phyloP scores from a whole-genome alignment of 202 grass and related monocot genomes.

The Setaria viridis region DNA sequence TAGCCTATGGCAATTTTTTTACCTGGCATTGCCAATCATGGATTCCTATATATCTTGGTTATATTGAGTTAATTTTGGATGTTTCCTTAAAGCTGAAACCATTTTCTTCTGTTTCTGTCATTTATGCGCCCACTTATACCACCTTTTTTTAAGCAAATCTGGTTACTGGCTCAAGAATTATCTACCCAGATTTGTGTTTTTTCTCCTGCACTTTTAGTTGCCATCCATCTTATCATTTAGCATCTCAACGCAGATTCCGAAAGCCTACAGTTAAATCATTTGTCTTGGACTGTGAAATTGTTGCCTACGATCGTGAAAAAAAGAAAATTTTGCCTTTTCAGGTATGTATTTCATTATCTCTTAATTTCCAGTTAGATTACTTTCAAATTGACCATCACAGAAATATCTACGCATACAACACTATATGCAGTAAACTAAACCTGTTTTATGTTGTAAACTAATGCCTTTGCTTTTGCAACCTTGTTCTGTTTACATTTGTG shows the following conservation, averaged over 20 bases:
- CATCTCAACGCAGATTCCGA: constrained; percentile 75
- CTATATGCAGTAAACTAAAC: constrained; percentile 35
- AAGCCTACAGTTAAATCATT: constrained; percentile 86
- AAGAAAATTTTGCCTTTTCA: constrained; percentile 95
- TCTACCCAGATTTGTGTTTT: background rate
- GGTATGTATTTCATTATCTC: constrained; percentile 60
- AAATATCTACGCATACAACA: constrained; percentile 21
- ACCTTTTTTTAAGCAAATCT: constrained; percentile 14
- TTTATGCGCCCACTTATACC: constrained; percentile 9
- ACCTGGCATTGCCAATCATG: background rate
- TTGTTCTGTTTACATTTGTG: constrained; percentile 33
- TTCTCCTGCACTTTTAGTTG: constrained; percentile 28
- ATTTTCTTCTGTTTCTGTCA: background rate
- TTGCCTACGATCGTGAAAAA: constrained; percentile 91
- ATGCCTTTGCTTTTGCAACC: constrained; percentile 15
- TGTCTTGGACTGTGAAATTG: constrained; percentile 97
- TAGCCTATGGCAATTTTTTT: background rate
- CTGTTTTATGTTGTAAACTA: background rate
- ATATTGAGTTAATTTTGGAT: constrained; percentile 18
- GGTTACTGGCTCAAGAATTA: constrained; percentile 12
- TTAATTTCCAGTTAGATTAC: constrained; percentile 29
- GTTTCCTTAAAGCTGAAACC: constrained; percentile 13
- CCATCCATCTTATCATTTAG: constrained; percentile 29
- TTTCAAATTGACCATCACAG: constrained; percentile 19
- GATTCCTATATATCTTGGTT: background rate